These are phyloP conservation scores for Vitis hybrid DNA, from an alignment of 177 flowering plant genomes.

Conservation along the genomic window DNA sequence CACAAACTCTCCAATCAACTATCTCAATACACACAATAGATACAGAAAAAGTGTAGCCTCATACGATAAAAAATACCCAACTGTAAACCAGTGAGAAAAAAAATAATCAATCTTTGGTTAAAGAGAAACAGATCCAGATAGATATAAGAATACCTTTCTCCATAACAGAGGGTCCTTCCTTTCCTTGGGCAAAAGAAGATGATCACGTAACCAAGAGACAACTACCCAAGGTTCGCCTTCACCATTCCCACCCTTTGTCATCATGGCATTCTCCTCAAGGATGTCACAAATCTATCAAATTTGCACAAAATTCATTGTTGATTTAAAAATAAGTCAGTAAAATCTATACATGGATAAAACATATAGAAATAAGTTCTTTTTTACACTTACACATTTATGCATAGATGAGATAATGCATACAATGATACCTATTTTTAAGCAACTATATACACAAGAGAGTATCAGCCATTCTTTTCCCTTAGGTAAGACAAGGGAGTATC, in stretches of 20 bases:
- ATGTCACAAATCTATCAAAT: slow-evolving; percentile 78
- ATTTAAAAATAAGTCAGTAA: not conserved
- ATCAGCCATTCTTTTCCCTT: no score
- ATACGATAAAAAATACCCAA: not conserved
- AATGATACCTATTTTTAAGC: no score
- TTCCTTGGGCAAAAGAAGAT: slow-evolving; percentile 83
- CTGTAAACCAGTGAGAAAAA: not conserved
- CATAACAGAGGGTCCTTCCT: slow-evolving; percentile 71
- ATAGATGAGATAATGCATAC: no score
- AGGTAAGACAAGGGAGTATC: no score
- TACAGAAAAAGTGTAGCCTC: no score
- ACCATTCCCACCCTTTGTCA: slow-evolving; percentile 42
- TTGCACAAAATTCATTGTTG: slow-evolving; percentile 8
- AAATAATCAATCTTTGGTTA: not conserved
- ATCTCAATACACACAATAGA: no score
- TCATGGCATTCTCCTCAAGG: slow-evolving; percentile 84
- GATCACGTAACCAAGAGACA: slow-evolving; percentile 84
- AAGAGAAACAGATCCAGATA: not conserved
- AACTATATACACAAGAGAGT: no score
- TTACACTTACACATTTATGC: no score
- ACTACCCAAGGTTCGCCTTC: slow-evolving; percentile 83
- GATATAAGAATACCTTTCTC: slow-evolving; percentile 62
- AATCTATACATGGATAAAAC: not conserved
- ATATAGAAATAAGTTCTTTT: no score
- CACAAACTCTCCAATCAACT: no score